Evolutionary conservation across 1,284 basidiomycete genomes (phyloP), one percentile per base, ranked within the genome.

Genomic region (Pseudozyma sp.): DNA sequence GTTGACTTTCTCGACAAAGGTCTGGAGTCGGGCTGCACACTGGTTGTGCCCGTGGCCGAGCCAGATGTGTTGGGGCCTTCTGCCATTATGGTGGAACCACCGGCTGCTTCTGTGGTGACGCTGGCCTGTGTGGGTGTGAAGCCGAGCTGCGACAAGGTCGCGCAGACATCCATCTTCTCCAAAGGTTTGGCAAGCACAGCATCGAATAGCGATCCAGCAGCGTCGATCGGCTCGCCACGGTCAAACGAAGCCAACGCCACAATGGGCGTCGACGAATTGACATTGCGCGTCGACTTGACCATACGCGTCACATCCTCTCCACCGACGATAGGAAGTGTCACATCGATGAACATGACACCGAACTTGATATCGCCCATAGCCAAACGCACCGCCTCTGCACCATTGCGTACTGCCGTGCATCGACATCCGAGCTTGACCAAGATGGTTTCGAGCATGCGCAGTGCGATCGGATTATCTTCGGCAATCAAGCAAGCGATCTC

Each of bases 361-460:
- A 48, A 76, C 90, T 93, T 88, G 85, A 93, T 93, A 92, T 95
- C 94, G 52, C 94, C 94, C 91, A 97, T 96, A 11, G 95, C 95
- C 64, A 96, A 92, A 75, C 95, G 94, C 76, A 98, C 92, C 21
- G 96, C 96, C 84, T 97, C 95, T 6, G 95, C 94, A 13, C 96
- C 97, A 86, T 99, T 95, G 55, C 93, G 90, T 19, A 97, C 96
- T 7, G 95, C 92, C 2, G 97, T 91, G 85, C 93, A 95, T 18
- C 94, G 91, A 86, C 95, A 97, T 1, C 96, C 96, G 73, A 98
- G 89, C 47, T 95, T 91, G 64, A 92, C 91, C 53, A 99, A 89
- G 51, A 98, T 86, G 0, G 93, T 97, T 86, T 98, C 95, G 63
- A 98, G 91, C 70, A 83, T 79, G 9, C 70, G 67, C n/a, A 75